Base-by-base conservation (phyloP, 1,284 basidiomycete genomes). In the Cryptococcus sp. region DNA sequence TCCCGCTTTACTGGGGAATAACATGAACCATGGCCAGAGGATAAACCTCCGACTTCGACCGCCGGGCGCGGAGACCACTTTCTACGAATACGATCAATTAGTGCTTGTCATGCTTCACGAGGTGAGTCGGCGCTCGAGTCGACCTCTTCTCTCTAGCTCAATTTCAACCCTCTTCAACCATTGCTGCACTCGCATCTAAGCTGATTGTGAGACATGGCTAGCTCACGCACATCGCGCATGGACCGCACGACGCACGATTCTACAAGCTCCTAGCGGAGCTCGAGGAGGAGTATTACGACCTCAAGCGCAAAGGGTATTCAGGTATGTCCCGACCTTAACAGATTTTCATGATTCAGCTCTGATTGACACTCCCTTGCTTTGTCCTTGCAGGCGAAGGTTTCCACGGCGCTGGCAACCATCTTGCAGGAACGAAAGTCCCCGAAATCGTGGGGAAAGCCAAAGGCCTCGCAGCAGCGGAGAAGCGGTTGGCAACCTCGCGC, bases 201-300 rank as follows among this genome's bases (percentile, higher is more conserved):
- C 30, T 35, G 8, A 35, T 35, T 35, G 30, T 10, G 7, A 35
- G 8, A 13, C 2, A 2, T 35, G 7, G 30, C 30, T 60, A 91
- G 88, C 85, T 94, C 38, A 89, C 91, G 0, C 92, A 94, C 73
- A 93, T 91, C 69, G 85, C 88, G 6, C 89, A 91, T 71, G 89
- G 90, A 1, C 88, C 90, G 2, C 92, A 94, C 68, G 89, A 94
- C 66, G 86, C 89, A 25, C 83, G 83, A 54, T 83, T 83, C 64
- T 92, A 93, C 81, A 88, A 88, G 62, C 85, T 87, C 58, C 84
- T 94, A 1, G 82, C 84, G 10, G 83, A 82, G 22, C 81, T 95
- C 4, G 87, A 92, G 69, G 87, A 91, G 52, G 91, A 94, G 76
- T 92, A 86, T 68, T 87, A 89, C 54, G 84, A 83, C 1, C 82